Conservation (phyloP, 2,329 filamentous ascomycete species). For the Cladosporium velox region DNA sequence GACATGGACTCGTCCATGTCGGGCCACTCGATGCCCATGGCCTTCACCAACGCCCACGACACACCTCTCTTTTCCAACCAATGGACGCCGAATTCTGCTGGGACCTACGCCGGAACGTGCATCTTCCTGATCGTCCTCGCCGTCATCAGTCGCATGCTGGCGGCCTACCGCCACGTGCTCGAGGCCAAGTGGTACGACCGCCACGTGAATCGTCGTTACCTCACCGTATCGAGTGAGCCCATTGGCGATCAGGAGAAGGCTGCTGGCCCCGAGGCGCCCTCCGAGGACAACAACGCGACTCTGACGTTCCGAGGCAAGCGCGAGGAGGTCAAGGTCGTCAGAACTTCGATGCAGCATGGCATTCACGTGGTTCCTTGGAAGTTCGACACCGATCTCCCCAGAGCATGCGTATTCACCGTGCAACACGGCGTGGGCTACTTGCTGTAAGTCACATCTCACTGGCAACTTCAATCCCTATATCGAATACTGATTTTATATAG, state of each 20-base stretch:
- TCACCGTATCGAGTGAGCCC: constrained; percentile 67
- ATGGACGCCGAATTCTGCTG: constrained; percentile 73
- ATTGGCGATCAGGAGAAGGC: constrained; percentile 49
- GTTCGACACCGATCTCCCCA: constrained; percentile 73
- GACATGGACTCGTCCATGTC: constrained; percentile 18
- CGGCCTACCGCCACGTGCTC: constrained; percentile 67
- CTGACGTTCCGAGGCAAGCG: constrained; percentile 75
- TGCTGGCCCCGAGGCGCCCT: constrained; percentile 25
- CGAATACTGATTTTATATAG: constrained; percentile 50
- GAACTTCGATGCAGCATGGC: constrained; percentile 51
- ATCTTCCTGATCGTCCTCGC: constrained; percentile 84
- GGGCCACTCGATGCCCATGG: constrained; percentile 52
- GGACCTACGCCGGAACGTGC: constrained; percentile 83
- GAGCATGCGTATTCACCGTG: constrained; percentile 69
- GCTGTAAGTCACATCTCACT: constrained; percentile 63
- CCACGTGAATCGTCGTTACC: constrained; percentile 74
- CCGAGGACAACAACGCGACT: constrained; percentile 65
- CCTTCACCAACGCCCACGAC: constrained; percentile 64
- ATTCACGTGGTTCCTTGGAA: constrained; percentile 70
- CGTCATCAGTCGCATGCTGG: constrained; percentile 66
- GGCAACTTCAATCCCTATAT: background rate
- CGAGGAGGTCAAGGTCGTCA: constrained; percentile 74
- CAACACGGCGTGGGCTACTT: constrained; percentile 80
- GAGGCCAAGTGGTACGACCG: constrained; percentile 69
- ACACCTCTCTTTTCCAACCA: constrained; percentile 66